These are phyloP conservation scores for Eremothecium gossypii DNA, from an alignment of 1,139 yeast species.

Conservation along the genomic window DNA sequence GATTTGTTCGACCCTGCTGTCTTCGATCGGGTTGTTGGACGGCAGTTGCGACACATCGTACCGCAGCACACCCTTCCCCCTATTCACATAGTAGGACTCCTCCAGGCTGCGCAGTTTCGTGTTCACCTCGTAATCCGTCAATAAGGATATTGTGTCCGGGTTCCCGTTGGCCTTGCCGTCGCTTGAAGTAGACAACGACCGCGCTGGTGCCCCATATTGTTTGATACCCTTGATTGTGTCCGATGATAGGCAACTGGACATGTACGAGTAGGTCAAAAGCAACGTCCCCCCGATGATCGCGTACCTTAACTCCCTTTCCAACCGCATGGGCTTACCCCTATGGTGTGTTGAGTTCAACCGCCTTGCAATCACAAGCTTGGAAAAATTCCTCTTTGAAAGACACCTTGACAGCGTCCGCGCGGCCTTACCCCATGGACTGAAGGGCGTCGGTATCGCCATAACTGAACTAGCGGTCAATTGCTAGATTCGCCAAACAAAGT, in stretches of 20 bases:
- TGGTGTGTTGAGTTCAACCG: constrained; percentile 2
- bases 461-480: not conserved
- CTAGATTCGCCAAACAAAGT: too few species aligned
- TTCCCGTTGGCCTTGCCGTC: not conserved
- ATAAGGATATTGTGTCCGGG: constrained; percentile 27
- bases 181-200: constrained; percentile 1
- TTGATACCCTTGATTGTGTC: constrained; percentile 18
- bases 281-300: constrained; percentile 16
- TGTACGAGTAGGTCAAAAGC: constrained; percentile 17
- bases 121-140: constrained; percentile 70
- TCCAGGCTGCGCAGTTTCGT: constrained; percentile 61
- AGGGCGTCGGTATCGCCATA: constrained; percentile 4
- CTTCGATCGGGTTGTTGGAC: constrained; percentile 90
- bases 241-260: constrained; percentile 13
- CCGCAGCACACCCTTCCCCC: constrained; percentile 87
- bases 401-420: constrained; percentile 12
- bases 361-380: constrained; percentile 7
- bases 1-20: constrained; percentile 79
- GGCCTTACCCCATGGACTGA: constrained; percentile 8
- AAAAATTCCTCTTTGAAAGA: constrained; percentile 12
- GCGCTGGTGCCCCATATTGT: constrained; percentile 11
- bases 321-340: constrained; percentile 5
- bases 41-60: constrained; percentile 88
- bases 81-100: constrained; percentile 68
- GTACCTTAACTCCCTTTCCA: constrained; percentile 11